Evolutionary conservation across 2,329 filamentous ascomycete species (phyloP), one percentile per base, ranked within the genome.

Genomic region (Aspergillus jensenii): DNA sequence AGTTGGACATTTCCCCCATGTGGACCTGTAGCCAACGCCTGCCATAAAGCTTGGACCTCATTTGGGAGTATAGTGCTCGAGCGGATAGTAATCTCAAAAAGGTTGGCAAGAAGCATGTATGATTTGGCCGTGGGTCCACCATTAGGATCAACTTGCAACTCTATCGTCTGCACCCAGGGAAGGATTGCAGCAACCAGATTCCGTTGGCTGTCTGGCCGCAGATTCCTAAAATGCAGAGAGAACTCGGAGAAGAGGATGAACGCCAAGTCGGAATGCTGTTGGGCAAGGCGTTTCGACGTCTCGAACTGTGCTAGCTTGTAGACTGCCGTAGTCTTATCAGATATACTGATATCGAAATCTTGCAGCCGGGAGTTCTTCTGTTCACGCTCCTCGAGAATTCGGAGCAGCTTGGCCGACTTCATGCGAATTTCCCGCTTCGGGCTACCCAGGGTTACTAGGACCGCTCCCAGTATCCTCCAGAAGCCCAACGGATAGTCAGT

Each of bases 241-340:
- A 97, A 97, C 68, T 99, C 93, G 0, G 95, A 98, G 71, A 99
- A 97, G 52, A 99, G 89, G 57, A 93, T 86, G 68, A 98, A 97
- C 0, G 93, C 93, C 41, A 96, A 78, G 64, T 96, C 92, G 0
- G 90, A 85, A 71, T 99, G 91, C 63, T 96, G 90, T 68, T 90
- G 91, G 1, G 93, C 90, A 40, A 99, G 83, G 19, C 93, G 84
- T 68, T 93, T 92, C 0, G 95, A 98, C 21, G 96, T 96, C 71
- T 98, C 93, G 64, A 97, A 98, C 70, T 99, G 95, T 0, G 96
- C 95, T 45, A 96, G 82, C 76, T 99, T 99, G 77, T 98, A 99
- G 3, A 99, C 93, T 0, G 93, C 93, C 64, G 96, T 96, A 0
- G 96, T 99, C 76, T 97, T 98, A 76, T 99, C 96, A 0, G 93